Base-by-base conservation (phyloP, 2,329 filamentous ascomycete species). In the Chaetomium olivaceum region DNA sequence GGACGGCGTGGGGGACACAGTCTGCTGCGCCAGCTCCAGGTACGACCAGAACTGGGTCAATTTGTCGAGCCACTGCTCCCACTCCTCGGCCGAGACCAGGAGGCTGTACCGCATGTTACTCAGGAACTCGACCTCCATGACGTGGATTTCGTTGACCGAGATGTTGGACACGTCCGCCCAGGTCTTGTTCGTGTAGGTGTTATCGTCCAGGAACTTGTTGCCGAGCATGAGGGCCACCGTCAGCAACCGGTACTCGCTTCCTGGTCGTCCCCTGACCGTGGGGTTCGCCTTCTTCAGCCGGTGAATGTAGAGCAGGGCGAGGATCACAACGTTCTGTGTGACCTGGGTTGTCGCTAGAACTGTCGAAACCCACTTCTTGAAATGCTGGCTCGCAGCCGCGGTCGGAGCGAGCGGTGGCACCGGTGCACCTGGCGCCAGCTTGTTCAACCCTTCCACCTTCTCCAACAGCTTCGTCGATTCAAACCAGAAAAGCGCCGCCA, bases 41-140 rank as follows among this genome's bases (percentile, higher is more conserved):
- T 93, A 97, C 61, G 89, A 87, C 70, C 89, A 89, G 75, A 97
- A 97, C 70, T 89, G 90, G 61, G 90, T 86, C 62, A 98, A 82
- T 76, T 93, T 93, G 68, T 83, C 81, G 73, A 97, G 89, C 95
- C 95, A 98, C 62, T 88, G 85, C 58, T 88, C 84, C 95, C 95
- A 99, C 76, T 97, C 87, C 61, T 88, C 84, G 74, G 92, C 89
- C 3, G 93, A 96, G 3, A 92, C 92, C 75, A 94, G 89, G 8
- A 99, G 82, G 72, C 92, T 93, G 79, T 98, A 99, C 74, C 94
- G 88, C 89, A 99, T 96, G 78, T 98, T 98, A 82, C 94, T 97
- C 69, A 99, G 82, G 73, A 99, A 99, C 77, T 99, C 95, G n/a
- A 99, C 95, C 77, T 99, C 95, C 95, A 99, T 99, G 54, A 97